Percentiles rank a stretch among this genome's conserved stretches.
Conservation (phyloP, 305 asterid genomes). For the Solanum hybrid region DNA sequence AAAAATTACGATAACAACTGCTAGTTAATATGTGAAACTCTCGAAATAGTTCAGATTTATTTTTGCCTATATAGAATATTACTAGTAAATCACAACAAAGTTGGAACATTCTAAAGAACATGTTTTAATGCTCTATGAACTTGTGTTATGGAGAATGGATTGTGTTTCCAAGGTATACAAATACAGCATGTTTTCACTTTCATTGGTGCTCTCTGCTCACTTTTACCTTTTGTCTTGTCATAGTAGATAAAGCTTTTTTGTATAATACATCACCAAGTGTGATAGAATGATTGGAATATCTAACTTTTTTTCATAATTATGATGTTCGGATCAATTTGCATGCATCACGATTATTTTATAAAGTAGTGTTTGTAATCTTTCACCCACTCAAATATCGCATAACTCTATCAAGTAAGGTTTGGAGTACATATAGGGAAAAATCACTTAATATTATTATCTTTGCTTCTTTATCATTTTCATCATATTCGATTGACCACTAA, state of each 20-base stretch:
- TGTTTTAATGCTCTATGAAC: conserved; percentile 28
- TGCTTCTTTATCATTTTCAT: background rate
- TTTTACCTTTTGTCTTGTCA: background rate
- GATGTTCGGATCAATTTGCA: fast-evolving
- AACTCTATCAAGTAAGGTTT: background rate
- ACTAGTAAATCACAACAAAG: conserved; percentile 26
- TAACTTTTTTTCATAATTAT: background rate
- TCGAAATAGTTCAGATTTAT: background rate
- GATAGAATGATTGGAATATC: background rate
- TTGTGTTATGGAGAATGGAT: conserved; percentile 8
- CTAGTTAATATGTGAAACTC: background rate
- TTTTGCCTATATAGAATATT: background rate
- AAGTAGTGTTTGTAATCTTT: background rate
- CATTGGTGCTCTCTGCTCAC: background rate
- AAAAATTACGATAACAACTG: background rate
- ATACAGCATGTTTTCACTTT: conserved; percentile 5
- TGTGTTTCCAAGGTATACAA: conserved; percentile 4
- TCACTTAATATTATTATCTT: background rate
- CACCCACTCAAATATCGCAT: fast-evolving
- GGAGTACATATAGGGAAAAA: background rate
- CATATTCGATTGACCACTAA: background rate
- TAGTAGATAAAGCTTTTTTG: background rate
- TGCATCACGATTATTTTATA: background rate
- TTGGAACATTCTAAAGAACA: conserved; percentile 50
- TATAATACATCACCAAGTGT: background rate